Percentiles rank a stretch among this genome's conserved stretches.
These are phyloP conservation scores for Incumbomyces lentus DNA, from an alignment of 2,329 filamentous ascomycete genomes.

Conservation along the genomic window DNA sequence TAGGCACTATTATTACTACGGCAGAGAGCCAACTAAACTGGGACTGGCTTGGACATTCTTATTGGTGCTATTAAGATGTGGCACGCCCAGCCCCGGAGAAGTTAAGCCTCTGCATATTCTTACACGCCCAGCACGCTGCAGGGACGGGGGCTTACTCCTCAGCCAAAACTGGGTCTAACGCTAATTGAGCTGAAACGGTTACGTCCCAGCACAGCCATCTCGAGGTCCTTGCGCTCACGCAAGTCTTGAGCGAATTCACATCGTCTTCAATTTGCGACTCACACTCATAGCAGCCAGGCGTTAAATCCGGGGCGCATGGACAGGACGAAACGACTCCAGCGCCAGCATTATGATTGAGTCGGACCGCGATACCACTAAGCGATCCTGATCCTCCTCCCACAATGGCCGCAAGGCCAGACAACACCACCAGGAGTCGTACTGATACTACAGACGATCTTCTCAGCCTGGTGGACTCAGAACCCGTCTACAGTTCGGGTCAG, in stretches of 20 bases:
- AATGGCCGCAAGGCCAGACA: slow-evolving; percentile 17
- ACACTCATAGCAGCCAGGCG: neutral
- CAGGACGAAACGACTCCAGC: neutral
- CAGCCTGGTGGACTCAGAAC: slow-evolving; percentile 31
- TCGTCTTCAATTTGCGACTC: neutral
- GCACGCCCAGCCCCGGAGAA: no score
- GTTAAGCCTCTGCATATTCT: no score
- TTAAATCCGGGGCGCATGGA: neutral
- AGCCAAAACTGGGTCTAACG: no score
- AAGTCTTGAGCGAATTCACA: neutral
- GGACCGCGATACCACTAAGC: neutral
- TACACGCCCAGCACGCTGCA: neutral
- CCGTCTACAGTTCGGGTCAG: slow-evolving; percentile 61
- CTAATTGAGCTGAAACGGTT: no score
- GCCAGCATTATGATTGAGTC: neutral
- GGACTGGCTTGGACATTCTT: no score
- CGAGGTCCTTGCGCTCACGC: neutral
- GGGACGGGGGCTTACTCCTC: neutral
- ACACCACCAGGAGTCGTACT: slow-evolving; percentile 12
- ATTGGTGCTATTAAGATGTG: no score
- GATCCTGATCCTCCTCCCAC: slow-evolving; percentile 1
- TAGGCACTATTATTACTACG: no score
- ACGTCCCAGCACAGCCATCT: no score
- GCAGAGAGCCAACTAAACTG: no score
- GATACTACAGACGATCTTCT: slow-evolving; percentile 30